Base-by-base conservation (phyloP, 495 filamentous ascomycete genomes). In the Penicillium verhagenii region DNA sequence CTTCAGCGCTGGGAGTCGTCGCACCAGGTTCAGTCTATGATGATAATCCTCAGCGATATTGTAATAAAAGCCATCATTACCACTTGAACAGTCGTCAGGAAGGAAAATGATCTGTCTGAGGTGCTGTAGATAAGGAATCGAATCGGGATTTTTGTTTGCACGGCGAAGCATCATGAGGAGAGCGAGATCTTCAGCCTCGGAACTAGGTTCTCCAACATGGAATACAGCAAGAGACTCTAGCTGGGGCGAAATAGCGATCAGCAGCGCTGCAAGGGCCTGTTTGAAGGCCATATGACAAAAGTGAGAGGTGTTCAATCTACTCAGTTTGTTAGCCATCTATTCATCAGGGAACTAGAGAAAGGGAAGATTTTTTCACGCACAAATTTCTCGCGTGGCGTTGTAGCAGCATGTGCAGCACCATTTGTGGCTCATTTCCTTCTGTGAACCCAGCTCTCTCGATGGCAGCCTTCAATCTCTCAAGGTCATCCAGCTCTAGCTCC, bases 121-220 rank as follows among this genome's bases (percentile, higher is more conserved):
- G 16, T 54, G 47, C 24, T 54, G 33, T 21, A 50, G 47, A 38
- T 39, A 39, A 9, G 47, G 31, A 50, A 50, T 21, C 21, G 47
- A 6, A 23, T 37, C 10, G 6, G 29, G 19, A 20, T 20, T 37
- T 20, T 14, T 26, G 31, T 50, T 50, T 39, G 31, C 47, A 24
- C 47, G 47, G 25, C 47, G 47, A 21, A 50, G 20, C 23, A 50
- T 19, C 7, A 11, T 37, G 2, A 50, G 31, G 20, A 50, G n/a
- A 39, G 19, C 10, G 39, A 28, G 21, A 20, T 20, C 4, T 20
- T 42, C 9, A 21, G 6, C 21, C 38, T 42, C 16, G 6, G 38
- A 42, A 20, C 16, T 42, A 42, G 38, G 38, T 42, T 20, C 38
- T 20, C 38, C 38, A 20, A 42, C 20, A 21, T 20, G 38, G 18